Percentiles rank a stretch among this genome's conserved stretches.
Evolutionary conservation across 805 yeast genomes (phyloP).

Genomic region (Candida lessepsii): DNA sequence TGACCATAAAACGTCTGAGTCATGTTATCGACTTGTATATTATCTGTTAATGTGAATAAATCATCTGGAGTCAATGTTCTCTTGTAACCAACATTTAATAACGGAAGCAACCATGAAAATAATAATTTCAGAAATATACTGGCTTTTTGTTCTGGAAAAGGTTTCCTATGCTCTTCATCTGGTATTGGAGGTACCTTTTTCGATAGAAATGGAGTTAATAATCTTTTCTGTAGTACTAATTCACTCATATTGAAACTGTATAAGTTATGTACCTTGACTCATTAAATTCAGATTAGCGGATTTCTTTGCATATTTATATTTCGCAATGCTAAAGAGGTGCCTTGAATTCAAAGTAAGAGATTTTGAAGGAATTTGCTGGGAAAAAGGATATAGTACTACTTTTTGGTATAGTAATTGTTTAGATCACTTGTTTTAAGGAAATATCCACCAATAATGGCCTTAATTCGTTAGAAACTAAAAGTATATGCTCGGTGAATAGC

Average conservation of each 20-base stretch:
- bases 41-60: constrained; percentile 41
- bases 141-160: constrained; percentile 30
- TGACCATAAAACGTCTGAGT: constrained; percentile 2
- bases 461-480: too few relatives aligned
- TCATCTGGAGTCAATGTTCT: constrained; percentile 68
- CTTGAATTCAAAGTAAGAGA: too few relatives aligned
- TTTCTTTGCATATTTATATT: neutral
- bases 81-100: constrained; percentile 68
- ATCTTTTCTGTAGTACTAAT: constrained; percentile 25
- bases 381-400: too few relatives aligned
- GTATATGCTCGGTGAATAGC: too few relatives aligned
- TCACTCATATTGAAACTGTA: neutral
- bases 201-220: constrained; percentile 32
- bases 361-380: too few relatives aligned
- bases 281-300: neutral
- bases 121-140: constrained; percentile 44
- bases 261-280: too few relatives aligned
- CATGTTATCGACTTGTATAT: constrained; percentile 34
- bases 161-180: constrained; percentile 46
- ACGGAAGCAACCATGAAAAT: constrained; percentile 68
- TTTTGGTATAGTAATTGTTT: too few relatives aligned
- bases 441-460: too few relatives aligned
- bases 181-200: constrained; percentile 54
- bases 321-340: neutral
- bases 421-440: too few relatives aligned